phyloP scores from a whole-genome alignment of 768 basidiomycete genomes.

The Saitozyma sp. region DNA sequence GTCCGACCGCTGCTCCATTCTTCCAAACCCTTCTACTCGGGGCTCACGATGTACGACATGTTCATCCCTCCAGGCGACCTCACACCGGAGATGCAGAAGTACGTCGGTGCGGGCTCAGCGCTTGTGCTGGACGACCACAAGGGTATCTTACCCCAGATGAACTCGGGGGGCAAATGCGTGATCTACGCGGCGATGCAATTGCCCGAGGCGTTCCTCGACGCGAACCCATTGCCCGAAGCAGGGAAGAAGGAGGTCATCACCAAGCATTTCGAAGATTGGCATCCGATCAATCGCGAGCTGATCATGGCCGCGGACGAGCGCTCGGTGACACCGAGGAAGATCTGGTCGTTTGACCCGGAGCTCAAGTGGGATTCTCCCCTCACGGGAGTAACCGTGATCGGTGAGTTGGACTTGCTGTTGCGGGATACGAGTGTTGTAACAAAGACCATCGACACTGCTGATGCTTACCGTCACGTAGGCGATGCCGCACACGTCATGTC shows the following conservation, averaged over 20 bases:
- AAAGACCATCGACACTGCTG: no score
- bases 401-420: conserved; percentile 5
- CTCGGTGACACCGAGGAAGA: background rate
- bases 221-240: conserved; percentile 2
- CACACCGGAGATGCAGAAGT: conserved; percentile 35
- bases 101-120: background rate
- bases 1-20: conserved; percentile 52
- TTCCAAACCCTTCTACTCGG: conserved; percentile 6
- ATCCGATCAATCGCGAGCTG: conserved; percentile 11
- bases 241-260: conserved; percentile 10
- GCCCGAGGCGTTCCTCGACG: conserved; percentile 2
- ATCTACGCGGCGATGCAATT: conserved; percentile 35
- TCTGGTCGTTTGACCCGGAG: conserved; percentile 12
- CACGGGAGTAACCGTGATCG: conserved; percentile 28
- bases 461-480: background rate
- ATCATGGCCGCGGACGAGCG: conserved; percentile 23
- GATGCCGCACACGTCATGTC: no score
- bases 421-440: no score
- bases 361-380: conserved; percentile 19
- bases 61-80: conserved; percentile 18
- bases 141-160: conserved; percentile 37
- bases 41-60: conserved; percentile 25
- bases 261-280: conserved; percentile 26
- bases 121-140: background rate
- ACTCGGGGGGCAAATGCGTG: conserved; percentile 13